A percentile compares a stretch with the other conserved stretches of the same genome.
Conservation (phyloP, 805 yeast species). For the Lipomyces chichibuensis region DNA sequence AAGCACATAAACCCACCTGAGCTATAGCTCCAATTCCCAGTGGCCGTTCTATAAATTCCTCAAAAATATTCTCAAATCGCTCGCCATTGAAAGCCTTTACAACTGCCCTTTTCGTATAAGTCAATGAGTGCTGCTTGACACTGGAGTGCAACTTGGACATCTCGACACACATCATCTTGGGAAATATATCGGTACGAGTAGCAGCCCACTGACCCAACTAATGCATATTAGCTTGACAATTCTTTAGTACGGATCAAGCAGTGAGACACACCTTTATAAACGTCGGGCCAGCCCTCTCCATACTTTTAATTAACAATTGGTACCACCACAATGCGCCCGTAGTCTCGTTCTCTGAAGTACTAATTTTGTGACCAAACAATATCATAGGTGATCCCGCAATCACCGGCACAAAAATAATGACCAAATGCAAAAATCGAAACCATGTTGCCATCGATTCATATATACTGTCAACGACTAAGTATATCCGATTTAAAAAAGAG, state of each 20-base stretch:
- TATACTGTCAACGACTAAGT: neutral
- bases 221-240: conserved; percentile 46
- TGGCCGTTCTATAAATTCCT: conserved; percentile 72
- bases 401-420: conserved; percentile 70
- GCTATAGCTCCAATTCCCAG: conserved; percentile 99
- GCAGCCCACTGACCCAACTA: conserved; percentile 99
- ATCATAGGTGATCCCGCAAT: conserved; percentile 64
- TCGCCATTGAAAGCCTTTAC: conserved; percentile 60
- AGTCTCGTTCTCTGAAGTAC: conserved; percentile 48
- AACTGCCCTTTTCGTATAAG: conserved; percentile 61
- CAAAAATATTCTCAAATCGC: conserved; percentile 72
- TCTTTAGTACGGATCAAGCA: conserved; percentile 8
- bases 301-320: conserved; percentile 59
- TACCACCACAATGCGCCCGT: conserved; percentile 76
- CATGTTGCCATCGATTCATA: conserved; percentile 69
- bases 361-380: conserved; percentile 51
- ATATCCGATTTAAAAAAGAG: neutral
- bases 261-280: conserved; percentile 49
- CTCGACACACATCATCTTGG: conserved; percentile 74
- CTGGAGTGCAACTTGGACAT: conserved; percentile 79
- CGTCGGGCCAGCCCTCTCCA: conserved; percentile 90
- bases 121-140: conserved; percentile 71
- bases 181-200: conserved; percentile 90
- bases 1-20: conserved; percentile 48
- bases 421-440: conserved; percentile 68